phyloP scores from a whole-genome alignment of 2,329 filamentous ascomycete genomes.

The Beauveria sp. region DNA sequence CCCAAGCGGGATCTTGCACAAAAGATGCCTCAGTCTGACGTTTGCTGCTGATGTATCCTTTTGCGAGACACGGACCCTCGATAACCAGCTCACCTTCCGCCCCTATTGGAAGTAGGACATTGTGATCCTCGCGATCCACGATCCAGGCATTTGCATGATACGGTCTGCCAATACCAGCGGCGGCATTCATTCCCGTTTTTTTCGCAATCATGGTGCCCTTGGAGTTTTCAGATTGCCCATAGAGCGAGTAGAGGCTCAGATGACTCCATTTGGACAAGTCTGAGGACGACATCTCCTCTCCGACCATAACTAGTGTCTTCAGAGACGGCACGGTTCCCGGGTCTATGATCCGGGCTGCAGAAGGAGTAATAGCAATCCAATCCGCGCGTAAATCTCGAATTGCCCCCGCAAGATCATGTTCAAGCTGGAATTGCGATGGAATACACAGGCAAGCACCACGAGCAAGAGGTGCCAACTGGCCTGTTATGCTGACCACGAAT shows the following conservation, averaged over 20 bases:
- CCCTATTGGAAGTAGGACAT: background rate
- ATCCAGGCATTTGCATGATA: slow-evolving; percentile 1
- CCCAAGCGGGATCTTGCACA: background rate
- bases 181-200: background rate
- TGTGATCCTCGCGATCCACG: background rate
- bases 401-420: background rate
- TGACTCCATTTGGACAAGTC: background rate
- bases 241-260: slow-evolving; percentile 4
- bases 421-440: background rate
- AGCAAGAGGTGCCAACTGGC: background rate
- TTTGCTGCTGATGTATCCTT: background rate
- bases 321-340: background rate
- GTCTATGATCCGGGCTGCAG: background rate
- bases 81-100: background rate
- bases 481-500: slow-evolving; percentile 3
- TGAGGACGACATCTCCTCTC: background rate
- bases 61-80: background rate
- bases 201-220: background rate
- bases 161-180: background rate
- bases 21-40: background rate
- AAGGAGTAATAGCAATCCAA: background rate
- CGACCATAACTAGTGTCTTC: background rate
- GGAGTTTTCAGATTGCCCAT: slow-evolving; percentile 1
- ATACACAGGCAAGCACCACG: background rate
- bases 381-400: background rate